phyloP scores from a whole-genome alignment of 2,329 filamentous ascomycete genomes.

The Pyrenophora tritici-repentis region DNA sequence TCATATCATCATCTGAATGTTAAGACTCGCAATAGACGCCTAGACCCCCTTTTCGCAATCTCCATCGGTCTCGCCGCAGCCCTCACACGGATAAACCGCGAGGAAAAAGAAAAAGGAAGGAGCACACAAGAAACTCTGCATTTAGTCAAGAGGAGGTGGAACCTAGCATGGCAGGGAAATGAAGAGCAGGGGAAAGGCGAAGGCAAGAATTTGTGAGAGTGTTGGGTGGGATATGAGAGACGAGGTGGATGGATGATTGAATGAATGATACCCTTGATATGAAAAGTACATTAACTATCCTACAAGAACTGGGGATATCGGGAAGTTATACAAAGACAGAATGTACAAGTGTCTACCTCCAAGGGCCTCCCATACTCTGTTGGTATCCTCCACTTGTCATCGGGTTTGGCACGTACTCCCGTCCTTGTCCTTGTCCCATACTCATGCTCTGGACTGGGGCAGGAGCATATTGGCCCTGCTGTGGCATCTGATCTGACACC shows the following conservation, averaged over 20 bases:
- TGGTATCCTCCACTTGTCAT: slow-evolving; percentile 2
- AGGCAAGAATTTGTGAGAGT: neutral
- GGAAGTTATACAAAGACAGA: too few relatives aligned
- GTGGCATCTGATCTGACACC: neutral
- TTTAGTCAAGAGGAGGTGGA: slow-evolving; percentile 48
- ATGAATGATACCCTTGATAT: too few relatives aligned
- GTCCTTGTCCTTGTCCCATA: too few relatives aligned
- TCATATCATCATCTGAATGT: too few relatives aligned
- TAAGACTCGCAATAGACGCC: slow-evolving; percentile 37
- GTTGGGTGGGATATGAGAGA: neutral
- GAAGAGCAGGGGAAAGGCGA: neutral
- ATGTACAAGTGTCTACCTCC: neutral
- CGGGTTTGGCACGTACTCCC: too few relatives aligned
- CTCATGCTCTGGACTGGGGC: neutral
- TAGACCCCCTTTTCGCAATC: slow-evolving; percentile 57
- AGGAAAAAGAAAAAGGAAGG: slow-evolving; percentile 55
- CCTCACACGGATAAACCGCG: slow-evolving; percentile 48
- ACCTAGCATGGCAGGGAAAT: slow-evolving; percentile 33
- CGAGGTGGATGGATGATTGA: neutral
- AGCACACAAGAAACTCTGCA: slow-evolving; percentile 46
- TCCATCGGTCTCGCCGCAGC: slow-evolving; percentile 55
- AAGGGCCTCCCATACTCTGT: slow-evolving; percentile 17
- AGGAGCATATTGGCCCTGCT: slow-evolving; percentile 2
- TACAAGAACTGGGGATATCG: too few relatives aligned
- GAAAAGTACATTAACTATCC: neutral